A percentile compares a stretch with the other conserved stretches of the same genome.
Evolutionary conservation across 2,329 filamentous ascomycete genomes (phyloP).

Genomic region (Phoma sp.): DNA sequence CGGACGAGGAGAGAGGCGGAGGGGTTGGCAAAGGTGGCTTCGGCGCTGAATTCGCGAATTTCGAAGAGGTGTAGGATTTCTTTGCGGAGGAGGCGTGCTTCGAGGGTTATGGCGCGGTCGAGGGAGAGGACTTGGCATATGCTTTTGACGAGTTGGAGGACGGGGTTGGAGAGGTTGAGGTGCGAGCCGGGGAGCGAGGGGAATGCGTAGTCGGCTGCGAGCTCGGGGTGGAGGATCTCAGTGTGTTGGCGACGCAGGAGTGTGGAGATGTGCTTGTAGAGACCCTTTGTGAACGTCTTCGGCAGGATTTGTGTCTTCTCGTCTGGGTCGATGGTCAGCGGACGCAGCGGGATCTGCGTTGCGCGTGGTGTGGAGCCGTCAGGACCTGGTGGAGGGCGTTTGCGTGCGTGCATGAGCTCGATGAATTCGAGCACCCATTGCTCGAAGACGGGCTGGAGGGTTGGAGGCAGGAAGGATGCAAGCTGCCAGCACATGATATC

Average conservation of each 20-base stretch:
- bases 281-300: slow-evolving; percentile 83
- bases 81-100: slow-evolving; percentile 86
- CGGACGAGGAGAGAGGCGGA: slow-evolving; percentile 74
- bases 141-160: slow-evolving; percentile 88
- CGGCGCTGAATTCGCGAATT: slow-evolving; percentile 88
- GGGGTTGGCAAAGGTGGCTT: slow-evolving; percentile 88
- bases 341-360: slow-evolving; percentile 68
- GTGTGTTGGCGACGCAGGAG: slow-evolving; percentile 87
- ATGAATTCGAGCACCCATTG: slow-evolving; percentile 96
- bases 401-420: slow-evolving; percentile 88
- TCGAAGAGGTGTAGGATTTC: slow-evolving; percentile 91
- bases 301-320: slow-evolving; percentile 73
- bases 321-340: slow-evolving; percentile 62
- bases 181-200: slow-evolving; percentile 79
- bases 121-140: slow-evolving; percentile 92
- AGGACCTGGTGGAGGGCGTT: slow-evolving; percentile 63
- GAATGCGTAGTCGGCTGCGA: slow-evolving; percentile 87
- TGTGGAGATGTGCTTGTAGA: slow-evolving; percentile 85
- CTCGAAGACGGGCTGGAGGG: slow-evolving; percentile 84
- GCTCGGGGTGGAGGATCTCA: slow-evolving; percentile 86
- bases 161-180: slow-evolving; percentile 69
- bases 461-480: slow-evolving; percentile 81
- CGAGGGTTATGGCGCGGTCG: slow-evolving; percentile 88
- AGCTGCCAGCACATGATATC: slow-evolving; percentile 99
- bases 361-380: slow-evolving; percentile 60